Evolutionary conservation across 2,329 filamentous ascomycete species (phyloP).

Genomic region (Pseudocercospora cruenta): DNA sequence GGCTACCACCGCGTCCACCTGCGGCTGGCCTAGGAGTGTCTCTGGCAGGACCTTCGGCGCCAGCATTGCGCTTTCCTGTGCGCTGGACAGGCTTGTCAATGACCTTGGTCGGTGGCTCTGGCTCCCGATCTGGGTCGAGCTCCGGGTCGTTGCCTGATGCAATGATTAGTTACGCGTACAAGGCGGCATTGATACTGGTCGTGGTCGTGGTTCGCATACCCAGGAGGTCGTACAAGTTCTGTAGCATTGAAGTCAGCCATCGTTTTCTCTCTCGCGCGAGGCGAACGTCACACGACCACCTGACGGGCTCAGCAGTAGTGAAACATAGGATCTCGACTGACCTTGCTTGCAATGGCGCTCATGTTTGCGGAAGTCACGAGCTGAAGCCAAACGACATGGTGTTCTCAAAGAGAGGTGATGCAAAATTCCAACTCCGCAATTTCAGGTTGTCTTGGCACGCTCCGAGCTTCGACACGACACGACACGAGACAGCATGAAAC

Average conservation of each 20-base stretch:
- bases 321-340: conserved; percentile 10
- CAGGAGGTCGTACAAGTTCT: conserved; percentile 99
- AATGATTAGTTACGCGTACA: conserved; percentile 26
- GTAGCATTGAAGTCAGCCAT: conserved; percentile 31
- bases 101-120: conserved; percentile 80
- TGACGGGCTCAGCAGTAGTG: not conserved
- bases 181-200: conserved; percentile 13
- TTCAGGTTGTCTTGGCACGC: not conserved
- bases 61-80: conserved; percentile 83
- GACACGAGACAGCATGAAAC: not conserved
- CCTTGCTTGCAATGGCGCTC: conserved; percentile 32
- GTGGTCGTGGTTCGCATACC: conserved; percentile 62
- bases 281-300: not conserved
- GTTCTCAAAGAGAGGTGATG: conserved; percentile 5
- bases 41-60: conserved; percentile 66
- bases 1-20: conserved; percentile 55
- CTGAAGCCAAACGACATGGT: conserved; percentile 30
- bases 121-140: conserved; percentile 72
- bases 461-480: not conserved
- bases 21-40: conserved; percentile 43
- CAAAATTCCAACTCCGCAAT: not conserved
- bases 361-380: conserved; percentile 26
- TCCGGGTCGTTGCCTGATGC: conserved; percentile 67
- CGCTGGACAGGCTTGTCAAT: conserved; percentile 81
- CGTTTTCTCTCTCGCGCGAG: conserved; percentile 21